Evolutionary conservation across 2,329 filamentous ascomycete species (phyloP).

Genomic region (Neocucurbitaria cava): DNA sequence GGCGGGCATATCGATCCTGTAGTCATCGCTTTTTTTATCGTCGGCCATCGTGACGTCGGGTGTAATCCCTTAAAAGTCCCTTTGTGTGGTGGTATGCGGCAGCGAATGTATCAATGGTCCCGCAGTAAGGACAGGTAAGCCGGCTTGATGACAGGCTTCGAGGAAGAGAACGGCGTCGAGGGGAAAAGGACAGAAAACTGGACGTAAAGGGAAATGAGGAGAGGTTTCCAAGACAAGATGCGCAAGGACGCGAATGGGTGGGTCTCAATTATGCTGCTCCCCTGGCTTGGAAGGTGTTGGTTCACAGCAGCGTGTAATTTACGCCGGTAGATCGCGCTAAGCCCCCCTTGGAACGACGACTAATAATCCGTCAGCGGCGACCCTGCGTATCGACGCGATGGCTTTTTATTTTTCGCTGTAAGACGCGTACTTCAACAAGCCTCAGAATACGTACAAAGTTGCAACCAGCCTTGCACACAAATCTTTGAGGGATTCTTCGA

Average conservation of each 20-base stretch:
- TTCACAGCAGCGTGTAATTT: conserved; percentile 33
- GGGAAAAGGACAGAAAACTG: conserved; percentile 24
- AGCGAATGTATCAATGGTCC: conserved; percentile 19
- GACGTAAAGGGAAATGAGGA: conserved; percentile 25
- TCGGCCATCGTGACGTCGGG: conserved; percentile 70
- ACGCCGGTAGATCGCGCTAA: conserved; percentile 32
- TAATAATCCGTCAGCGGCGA: conserved; percentile 26
- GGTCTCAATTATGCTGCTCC: conserved; percentile 30
- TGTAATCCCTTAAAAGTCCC: conserved; percentile 10
- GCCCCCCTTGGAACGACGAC: conserved; percentile 22
- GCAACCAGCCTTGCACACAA: not conserved
- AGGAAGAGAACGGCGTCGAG: conserved; percentile 4
- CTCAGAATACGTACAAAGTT: not conserved
- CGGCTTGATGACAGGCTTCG: conserved; percentile 3
- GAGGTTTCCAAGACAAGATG: conserved; percentile 24
- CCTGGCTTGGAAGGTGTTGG: conserved; percentile 31
- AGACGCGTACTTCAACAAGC: not conserved
- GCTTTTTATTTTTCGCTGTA: conserved; percentile 11
- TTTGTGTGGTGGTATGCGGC: conserved; percentile 13
- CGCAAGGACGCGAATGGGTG: conserved; percentile 39
- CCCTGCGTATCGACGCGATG: conserved; percentile 10
- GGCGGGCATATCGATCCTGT: conserved; percentile 68
- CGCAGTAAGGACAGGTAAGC: conserved; percentile 22
- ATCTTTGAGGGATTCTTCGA: not conserved
- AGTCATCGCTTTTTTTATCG: conserved; percentile 86